Conservation (phyloP, 2,329 filamentous ascomycete genomes). For the Hysterium pulicare region DNA sequence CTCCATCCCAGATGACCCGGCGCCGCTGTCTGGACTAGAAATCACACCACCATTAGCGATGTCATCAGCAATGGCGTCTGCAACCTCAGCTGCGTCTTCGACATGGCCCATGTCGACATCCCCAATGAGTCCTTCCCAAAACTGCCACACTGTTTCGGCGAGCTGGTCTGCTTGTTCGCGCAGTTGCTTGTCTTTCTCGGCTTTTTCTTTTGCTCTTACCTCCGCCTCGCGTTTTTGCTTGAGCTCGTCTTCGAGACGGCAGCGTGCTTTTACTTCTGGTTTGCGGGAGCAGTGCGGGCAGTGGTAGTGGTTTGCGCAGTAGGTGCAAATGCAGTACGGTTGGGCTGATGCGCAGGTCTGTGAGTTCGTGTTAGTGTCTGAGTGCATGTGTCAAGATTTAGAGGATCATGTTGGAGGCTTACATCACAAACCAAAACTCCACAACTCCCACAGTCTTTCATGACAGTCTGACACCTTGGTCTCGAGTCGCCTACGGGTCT, state of each 20-base stretch:
- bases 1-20: neutral
- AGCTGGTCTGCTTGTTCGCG: slow-evolving; percentile 33
- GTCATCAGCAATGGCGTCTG: neutral
- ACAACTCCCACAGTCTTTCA: slow-evolving; percentile 40
- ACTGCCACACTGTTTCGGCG: slow-evolving; percentile 33
- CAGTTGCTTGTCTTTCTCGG: slow-evolving; percentile 31
- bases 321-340: slow-evolving; percentile 36
- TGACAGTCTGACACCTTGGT: slow-evolving; percentile 31
- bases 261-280: slow-evolving; percentile 30
- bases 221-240: slow-evolving; percentile 30
- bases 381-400: neutral
- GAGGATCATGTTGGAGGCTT: slow-evolving; percentile 14
- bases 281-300: slow-evolving; percentile 37
- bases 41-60: neutral
- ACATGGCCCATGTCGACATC: slow-evolving; percentile 4
- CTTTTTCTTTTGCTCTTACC: slow-evolving; percentile 22
- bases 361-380: slow-evolving; percentile 10
- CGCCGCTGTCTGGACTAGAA: neutral
- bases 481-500: slow-evolving; percentile 38
- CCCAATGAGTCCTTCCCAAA: slow-evolving; percentile 26
- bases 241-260: slow-evolving; percentile 34
- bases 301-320: slow-evolving; percentile 38
- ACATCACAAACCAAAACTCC: slow-evolving; percentile 41
- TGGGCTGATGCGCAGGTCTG: slow-evolving; percentile 30
- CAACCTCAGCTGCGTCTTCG: neutral